Evolutionary conservation across 805 yeast genomes (phyloP).

Genomic region (Cyberlindnera mycetangii): DNA sequence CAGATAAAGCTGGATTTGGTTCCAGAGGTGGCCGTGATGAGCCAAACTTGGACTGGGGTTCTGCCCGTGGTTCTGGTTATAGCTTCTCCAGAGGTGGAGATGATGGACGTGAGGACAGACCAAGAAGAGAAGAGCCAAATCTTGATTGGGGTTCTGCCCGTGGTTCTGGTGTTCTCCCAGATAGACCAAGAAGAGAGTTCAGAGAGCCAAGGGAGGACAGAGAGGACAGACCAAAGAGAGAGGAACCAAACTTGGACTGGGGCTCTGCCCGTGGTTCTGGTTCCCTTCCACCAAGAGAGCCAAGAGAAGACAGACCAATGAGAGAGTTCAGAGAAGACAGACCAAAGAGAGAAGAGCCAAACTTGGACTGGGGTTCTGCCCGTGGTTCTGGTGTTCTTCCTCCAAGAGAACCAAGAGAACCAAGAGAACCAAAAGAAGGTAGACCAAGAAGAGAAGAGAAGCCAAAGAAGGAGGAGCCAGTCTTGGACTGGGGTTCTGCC

Average conservation of each 20-base stretch:
- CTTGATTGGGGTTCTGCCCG: conserved; percentile 58
- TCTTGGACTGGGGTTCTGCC: conserved; percentile 46
- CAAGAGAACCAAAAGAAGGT: conserved; percentile 27
- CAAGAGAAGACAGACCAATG: conserved; percentile 20
- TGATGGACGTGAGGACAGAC: conserved; percentile 32
- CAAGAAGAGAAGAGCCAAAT: conserved; percentile 50
- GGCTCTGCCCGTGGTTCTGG: conserved; percentile 37
- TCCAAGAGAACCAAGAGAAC: conserved; percentile 32
- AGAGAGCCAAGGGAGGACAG: conserved; percentile 31
- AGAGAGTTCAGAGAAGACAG: conserved; percentile 27
- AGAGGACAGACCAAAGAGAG: conserved; percentile 30
- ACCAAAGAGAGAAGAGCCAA: conserved; percentile 36
- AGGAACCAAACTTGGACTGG: conserved; percentile 45
- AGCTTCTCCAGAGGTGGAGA: conserved; percentile 12
- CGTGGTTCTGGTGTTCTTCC: conserved; percentile 32
- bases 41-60: conserved; percentile 44
- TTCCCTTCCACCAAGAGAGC: conserved; percentile 34
- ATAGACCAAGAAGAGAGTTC: conserved; percentile 31
- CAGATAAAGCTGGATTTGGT: conserved; percentile 37
- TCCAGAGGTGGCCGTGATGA: conserved; percentile 27
- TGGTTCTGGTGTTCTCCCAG: conserved; percentile 24
- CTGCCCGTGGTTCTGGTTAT: conserved; percentile 44
- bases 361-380: conserved; percentile 46
- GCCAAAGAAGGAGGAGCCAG: conserved; percentile 37
- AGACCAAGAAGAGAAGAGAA: conserved; percentile 31